Evolutionary conservation across 106 monocot genomes (phyloP).

Genomic region (Acanthochlamys bracteata): DNA sequence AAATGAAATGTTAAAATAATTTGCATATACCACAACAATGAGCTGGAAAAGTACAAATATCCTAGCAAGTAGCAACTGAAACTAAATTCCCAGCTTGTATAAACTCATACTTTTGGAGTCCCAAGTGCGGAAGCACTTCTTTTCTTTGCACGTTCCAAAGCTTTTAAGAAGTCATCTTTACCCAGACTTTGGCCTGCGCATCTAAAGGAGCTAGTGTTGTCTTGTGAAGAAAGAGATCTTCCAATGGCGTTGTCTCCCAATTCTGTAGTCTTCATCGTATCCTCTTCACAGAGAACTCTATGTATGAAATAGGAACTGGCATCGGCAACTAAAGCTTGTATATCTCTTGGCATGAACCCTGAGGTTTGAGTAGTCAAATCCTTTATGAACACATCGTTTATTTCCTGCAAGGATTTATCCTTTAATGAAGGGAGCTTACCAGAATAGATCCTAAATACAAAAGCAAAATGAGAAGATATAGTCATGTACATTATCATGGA

Average conservation of each 20-base stretch:
- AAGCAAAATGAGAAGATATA: conserved; percentile 1
- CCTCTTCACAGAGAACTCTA: conserved; percentile 19
- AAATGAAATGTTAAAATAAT: too few relatives aligned
- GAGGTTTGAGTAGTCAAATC: conserved; percentile 70
- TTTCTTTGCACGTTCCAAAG: conserved; percentile 85
- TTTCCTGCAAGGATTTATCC: conserved; percentile 39
- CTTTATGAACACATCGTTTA: conserved; percentile 38
- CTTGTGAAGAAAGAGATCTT: not conserved
- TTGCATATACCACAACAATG: too few relatives aligned
- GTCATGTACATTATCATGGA: conserved; percentile 35
- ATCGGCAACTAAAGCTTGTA: conserved; percentile 81
- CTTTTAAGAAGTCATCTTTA: conserved; percentile 57
- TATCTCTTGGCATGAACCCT: conserved; percentile 86
- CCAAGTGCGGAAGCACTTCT: conserved; percentile 82
- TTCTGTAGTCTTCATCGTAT: conserved; percentile 6
- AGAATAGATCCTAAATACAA: conserved; percentile 1
- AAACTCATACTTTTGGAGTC: conserved; percentile 77
- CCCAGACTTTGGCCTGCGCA: conserved; percentile 10
- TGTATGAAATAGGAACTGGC: conserved; percentile 47
- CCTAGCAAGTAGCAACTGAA: not conserved
- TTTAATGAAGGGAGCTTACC: not conserved
- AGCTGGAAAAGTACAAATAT: not conserved
- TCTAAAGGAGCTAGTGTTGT: conserved; percentile 9
- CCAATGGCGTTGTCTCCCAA: conserved; percentile 8
- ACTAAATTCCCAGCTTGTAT: too few relatives aligned